These are phyloP conservation scores for Xylaria castorea DNA, from an alignment of 495 filamentous ascomycete genomes.

Conservation along the genomic window DNA sequence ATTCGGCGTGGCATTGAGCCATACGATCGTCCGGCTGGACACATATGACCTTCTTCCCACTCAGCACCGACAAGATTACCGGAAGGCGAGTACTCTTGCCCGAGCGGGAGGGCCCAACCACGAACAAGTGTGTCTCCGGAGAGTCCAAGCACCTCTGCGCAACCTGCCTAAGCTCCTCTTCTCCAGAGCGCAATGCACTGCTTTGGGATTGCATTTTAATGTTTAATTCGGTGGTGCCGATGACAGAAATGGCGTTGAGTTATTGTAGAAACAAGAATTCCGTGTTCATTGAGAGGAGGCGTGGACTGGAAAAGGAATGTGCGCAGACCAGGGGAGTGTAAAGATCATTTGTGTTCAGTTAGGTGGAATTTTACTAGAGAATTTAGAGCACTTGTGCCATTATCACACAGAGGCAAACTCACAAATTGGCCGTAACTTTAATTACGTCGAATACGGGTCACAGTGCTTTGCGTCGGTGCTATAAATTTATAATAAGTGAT, in stretches of 20 bases:
- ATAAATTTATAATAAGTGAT: too few relatives aligned
- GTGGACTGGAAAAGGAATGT: not conserved
- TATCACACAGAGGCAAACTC: too few relatives aligned
- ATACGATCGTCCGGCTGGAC: not conserved
- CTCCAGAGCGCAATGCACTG: not conserved
- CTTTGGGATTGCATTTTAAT: not conserved
- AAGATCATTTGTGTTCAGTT: too few relatives aligned
- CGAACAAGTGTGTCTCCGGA: not conserved
- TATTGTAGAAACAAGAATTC: too few relatives aligned
- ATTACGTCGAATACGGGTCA: too few relatives aligned
- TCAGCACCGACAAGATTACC: not conserved
- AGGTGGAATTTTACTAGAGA: too few relatives aligned
- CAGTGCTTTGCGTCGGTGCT: too few relatives aligned
- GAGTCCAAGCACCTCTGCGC: not conserved
- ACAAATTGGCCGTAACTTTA: too few relatives aligned
- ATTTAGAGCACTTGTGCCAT: too few relatives aligned
- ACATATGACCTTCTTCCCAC: not conserved
- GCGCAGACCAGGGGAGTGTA: too few relatives aligned
- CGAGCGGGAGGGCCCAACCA: not conserved
- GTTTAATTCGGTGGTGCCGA: too few relatives aligned
- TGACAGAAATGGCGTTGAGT: not conserved
- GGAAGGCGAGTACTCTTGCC: slow-evolving; percentile 1
- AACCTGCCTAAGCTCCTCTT: not conserved
- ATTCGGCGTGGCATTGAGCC: not conserved
- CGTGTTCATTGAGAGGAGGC: not conserved